Base-by-base conservation (phyloP, 2,329 filamentous ascomycete species). In the Fusarium proliferatum region DNA sequence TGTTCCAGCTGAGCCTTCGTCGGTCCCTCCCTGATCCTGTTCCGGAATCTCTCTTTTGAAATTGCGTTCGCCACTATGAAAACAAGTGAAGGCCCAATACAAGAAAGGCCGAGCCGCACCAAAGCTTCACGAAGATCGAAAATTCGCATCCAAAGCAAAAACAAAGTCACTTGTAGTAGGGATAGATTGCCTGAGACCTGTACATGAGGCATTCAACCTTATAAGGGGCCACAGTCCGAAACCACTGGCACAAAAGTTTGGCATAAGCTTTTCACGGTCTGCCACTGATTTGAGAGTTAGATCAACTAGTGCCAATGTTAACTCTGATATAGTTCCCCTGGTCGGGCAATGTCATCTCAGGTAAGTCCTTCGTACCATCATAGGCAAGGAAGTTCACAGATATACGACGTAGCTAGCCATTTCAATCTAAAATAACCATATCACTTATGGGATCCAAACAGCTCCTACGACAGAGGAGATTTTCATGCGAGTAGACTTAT, bases 361-460 rank as follows among this genome's bases (percentile, higher is more conserved):
- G 26, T 26, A 5, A 26, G 19, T 43, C 13, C 16, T 26, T 52
- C 48, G 9, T 5, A 15, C n/a, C n/a, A 23, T 9, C 7, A 16
- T 12, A 13, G 34, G 10, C 5, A 15, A 39, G 15, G 5, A 13
- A 12, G 34, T 39, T 19, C 6, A 21, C 6, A 17, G 11, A 5
- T 17, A 9, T 2, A 41, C 26, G 17, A 7, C 7, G 13, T 6
- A 10, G 13, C 51, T 41, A n/a, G 10, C 9, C 9, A 6, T 55
- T 12, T 15, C 9, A 41, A 7, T n/a, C 1, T 4, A 7, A 4
- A 9, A 41, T 7, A 2, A 7, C 3, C 7, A 3, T 30, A 17
- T n/a, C 1, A 9, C 8, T 28, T 41, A 13, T 41, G 9, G 23
- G 23, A 17, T 28, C 15, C 10, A 30, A n/a, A 13, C 2, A 7